These are phyloP conservation scores for Testicularia cyperi DNA, from an alignment of 1,284 basidiomycete genomes.

Conservation along the genomic window DNA sequence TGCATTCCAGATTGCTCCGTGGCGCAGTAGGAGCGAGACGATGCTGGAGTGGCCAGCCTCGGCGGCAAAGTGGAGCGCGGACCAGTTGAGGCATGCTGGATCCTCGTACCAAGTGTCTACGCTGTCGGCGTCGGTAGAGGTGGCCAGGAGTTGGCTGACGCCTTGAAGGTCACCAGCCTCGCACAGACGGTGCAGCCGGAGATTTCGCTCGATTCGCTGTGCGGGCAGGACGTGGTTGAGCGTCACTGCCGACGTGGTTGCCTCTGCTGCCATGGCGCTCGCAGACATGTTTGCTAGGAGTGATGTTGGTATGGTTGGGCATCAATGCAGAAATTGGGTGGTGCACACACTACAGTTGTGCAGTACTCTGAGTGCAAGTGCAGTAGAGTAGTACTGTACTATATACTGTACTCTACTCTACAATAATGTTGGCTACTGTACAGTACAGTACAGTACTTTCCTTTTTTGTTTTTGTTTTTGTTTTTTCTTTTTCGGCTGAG, in stretches of 20 bases:
- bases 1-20: conserved; percentile 89
- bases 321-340: too few relatives aligned
- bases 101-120: conserved; percentile 81
- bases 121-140: conserved; percentile 7
- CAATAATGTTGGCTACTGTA: too few relatives aligned
- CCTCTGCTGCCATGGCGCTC: not conserved
- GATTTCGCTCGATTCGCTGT: conserved; percentile 37
- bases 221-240: conserved; percentile 16
- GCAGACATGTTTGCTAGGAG: too few relatives aligned
- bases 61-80: conserved; percentile 84
- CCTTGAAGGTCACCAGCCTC: conserved; percentile 26
- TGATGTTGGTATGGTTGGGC: too few relatives aligned
- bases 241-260: conserved; percentile 3
- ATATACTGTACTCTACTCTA: too few relatives aligned
- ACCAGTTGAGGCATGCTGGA: conserved; percentile 68
- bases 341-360: too few relatives aligned
- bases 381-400: too few relatives aligned
- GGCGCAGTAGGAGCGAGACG: conserved; percentile 71
- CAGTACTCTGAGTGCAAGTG: too few relatives aligned
- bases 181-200: conserved; percentile 41
- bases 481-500: too few relatives aligned
- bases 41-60: conserved; percentile 71
- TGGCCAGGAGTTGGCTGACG: conserved; percentile 30
- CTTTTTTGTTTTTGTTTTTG: too few relatives aligned
- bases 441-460: too few relatives aligned